Conservation (phyloP, 164 flowering plant genomes). For the Sedum album region DNA sequence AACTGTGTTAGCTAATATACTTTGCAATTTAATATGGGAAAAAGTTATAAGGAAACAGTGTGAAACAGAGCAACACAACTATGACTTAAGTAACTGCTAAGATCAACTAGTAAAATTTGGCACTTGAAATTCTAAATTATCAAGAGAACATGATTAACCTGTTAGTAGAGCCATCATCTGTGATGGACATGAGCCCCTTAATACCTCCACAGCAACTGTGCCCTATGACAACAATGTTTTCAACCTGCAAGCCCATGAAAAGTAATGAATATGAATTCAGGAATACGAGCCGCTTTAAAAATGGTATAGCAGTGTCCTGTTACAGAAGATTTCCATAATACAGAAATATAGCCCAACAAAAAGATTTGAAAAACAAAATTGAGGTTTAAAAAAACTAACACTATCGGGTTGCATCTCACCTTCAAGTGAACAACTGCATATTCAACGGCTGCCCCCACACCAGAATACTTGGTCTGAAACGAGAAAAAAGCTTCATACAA, state of each 20-base stretch:
- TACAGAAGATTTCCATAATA: too few species aligned
- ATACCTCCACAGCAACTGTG: slow-evolving; percentile 34
- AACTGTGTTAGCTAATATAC: too few species aligned
- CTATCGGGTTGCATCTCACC: slow-evolving; percentile 15
- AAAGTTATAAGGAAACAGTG: too few species aligned
- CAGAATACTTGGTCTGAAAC: slow-evolving; percentile 40
- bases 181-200: slow-evolving; percentile 17
- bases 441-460: slow-evolving; percentile 63
- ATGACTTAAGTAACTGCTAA: too few species aligned
- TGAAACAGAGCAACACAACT: too few species aligned
- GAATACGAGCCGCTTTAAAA: too few species aligned
- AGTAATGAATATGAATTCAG: neutral
- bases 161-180: slow-evolving; percentile 13
- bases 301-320: too few species aligned
- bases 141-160: slow-evolving; percentile 6
- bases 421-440: slow-evolving; percentile 61
- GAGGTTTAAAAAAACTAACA: neutral
- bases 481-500: neutral
- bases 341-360: neutral
- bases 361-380: neutral
- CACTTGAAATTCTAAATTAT: neutral
- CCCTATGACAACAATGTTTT: slow-evolving; percentile 28
- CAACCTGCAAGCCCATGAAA: slow-evolving; percentile 17
- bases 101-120: neutral
- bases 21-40: too few species aligned